These are phyloP conservation scores for Naegleria lovaniensis DNA, from an alignment of 208 protist genomes.

Conservation along the genomic window DNA sequence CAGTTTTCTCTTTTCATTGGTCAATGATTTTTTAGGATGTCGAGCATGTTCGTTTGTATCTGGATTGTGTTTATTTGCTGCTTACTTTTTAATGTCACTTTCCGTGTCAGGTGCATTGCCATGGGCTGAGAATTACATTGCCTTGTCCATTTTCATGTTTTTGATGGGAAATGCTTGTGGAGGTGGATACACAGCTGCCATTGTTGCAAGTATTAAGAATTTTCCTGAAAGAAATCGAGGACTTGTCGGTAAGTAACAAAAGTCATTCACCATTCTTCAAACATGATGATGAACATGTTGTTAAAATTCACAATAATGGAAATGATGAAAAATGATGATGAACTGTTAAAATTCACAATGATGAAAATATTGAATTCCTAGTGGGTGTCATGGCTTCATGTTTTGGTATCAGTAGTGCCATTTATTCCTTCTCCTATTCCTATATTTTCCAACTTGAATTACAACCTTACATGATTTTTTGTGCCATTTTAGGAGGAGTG, in stretches of 20 bases:
- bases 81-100: constrained; percentile 7
- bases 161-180: background rate
- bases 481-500: background rate
- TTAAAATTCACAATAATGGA: no score
- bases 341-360: no score
- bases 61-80: background rate
- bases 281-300: no score
- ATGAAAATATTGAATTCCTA: no score
- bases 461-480: background rate
- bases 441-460: background rate
- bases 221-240: constrained; percentile 17
- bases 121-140: background rate
- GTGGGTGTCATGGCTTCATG: background rate
- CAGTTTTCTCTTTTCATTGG: background rate
- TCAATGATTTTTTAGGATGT: background rate
- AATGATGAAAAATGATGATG: no score
- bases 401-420: background rate
- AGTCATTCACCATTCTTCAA: no score
- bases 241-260: background rate
- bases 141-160: background rate
- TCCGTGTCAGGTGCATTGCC: background rate
- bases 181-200: background rate
- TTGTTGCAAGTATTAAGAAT: background rate
- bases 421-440: background rate
- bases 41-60: background rate